These are phyloP conservation scores for Rhododendron ferrugineum DNA, from an alignment of 148 eudicot genomes.

Conservation along the genomic window DNA sequence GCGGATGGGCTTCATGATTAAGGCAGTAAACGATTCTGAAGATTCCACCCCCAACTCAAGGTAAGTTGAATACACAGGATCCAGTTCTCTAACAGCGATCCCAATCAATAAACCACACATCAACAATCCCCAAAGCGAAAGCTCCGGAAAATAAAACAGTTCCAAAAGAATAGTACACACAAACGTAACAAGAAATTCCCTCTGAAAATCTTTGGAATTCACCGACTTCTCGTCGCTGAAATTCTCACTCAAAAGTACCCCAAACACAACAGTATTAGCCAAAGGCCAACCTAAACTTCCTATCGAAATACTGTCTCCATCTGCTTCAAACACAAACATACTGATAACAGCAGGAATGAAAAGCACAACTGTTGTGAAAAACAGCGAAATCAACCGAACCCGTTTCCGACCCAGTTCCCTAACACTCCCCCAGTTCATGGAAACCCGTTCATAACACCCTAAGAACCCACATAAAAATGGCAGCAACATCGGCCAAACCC, in stretches of 20 bases:
- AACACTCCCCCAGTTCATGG: conserved; percentile 53
- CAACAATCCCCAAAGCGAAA: conserved; percentile 91
- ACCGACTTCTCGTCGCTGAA: conserved; percentile 52
- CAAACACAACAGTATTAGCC: conserved; percentile 86
- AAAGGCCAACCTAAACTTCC: conserved; percentile 75
- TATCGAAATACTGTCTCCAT: conserved; percentile 65
- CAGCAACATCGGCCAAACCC: conserved; percentile 83
- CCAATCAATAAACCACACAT: conserved; percentile 71
- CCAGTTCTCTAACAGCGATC: conserved; percentile 61
- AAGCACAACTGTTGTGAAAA: conserved; percentile 68
- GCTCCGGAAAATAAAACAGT: conserved; percentile 85
- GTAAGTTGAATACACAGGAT: conserved; percentile 38
- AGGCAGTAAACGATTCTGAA: conserved; percentile 44
- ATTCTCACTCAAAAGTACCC: conserved; percentile 90
- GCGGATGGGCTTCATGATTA: conserved; percentile 70
- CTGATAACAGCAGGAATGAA: conserved; percentile 75
- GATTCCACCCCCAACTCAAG: conserved; percentile 68
- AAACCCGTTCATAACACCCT: conserved; percentile 67
- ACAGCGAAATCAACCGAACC: conserved; percentile 64
- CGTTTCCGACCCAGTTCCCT: conserved; percentile 60
- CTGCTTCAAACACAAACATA: conserved; percentile 74
- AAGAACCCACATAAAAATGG: conserved; percentile 87
- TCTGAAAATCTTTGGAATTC: conserved; percentile 58
- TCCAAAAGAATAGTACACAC: conserved; percentile 69
- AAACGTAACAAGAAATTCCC: conserved; percentile 80